Conservation (phyloP, 1,284 basidiomycete genomes). For the Puccinia novopanici region DNA sequence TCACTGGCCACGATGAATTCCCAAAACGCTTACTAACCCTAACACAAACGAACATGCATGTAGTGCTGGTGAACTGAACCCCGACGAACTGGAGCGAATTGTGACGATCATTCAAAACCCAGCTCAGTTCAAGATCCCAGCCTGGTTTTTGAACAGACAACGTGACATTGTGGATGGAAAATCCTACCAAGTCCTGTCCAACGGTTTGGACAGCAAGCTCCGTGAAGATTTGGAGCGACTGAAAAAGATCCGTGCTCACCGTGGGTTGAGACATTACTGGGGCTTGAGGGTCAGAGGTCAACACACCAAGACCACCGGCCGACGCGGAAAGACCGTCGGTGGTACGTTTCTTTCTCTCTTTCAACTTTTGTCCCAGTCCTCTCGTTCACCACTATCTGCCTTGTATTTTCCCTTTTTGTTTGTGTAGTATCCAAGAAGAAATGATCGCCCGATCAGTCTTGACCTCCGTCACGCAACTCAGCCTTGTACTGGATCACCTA, state of each 20-base stretch:
- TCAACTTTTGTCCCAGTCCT: not conserved
- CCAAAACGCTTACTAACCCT: not conserved
- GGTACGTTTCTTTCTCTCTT: conserved; percentile 12
- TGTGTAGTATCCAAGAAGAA: conserved; percentile 32
- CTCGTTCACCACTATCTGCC: not conserved
- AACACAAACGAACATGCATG: not conserved
- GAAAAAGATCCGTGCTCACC: conserved; percentile 99
- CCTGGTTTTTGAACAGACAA: conserved; percentile 99
- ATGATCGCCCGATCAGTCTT: not conserved
- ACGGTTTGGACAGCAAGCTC: conserved; percentile 96
- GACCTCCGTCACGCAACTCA: not conserved
- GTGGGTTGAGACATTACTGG: conserved; percentile 98
- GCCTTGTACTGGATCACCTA: not conserved
- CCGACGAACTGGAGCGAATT: conserved; percentile 95
- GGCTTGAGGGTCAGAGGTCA: conserved; percentile 76
- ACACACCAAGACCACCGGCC: conserved; percentile 98
- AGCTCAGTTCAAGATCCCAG: conserved; percentile 98
- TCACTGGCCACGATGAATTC: not conserved
- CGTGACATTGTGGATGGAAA: conserved; percentile 97
- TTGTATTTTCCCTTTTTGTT: no score
- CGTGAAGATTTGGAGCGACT: conserved; percentile 97
- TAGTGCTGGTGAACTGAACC: conserved; percentile 91
- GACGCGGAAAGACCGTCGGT: conserved; percentile 59
- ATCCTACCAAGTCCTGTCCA: conserved; percentile 92
- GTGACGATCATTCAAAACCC: conserved; percentile 99